A percentile compares a stretch with the other conserved stretches of the same genome.
These are phyloP conservation scores for Fusarium musae DNA, from an alignment of 2,329 filamentous ascomycete species.

Conservation along the genomic window DNA sequence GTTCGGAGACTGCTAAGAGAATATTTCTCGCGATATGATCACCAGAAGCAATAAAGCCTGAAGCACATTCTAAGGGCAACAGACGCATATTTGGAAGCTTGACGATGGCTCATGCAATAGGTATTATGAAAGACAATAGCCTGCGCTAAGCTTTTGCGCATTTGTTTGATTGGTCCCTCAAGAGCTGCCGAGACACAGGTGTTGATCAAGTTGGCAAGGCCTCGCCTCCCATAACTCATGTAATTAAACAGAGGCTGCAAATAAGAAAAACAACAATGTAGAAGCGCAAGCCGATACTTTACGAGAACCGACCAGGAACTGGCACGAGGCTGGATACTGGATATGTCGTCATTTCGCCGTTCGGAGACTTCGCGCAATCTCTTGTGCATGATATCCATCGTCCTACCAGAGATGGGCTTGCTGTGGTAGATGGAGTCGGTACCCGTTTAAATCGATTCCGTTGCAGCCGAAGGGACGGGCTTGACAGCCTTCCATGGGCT, in stretches of 20 bases:
- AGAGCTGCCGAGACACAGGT: constrained; percentile 12
- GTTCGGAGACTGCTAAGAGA: neutral
- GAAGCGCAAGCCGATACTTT: neutral
- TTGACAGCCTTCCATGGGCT: neutral
- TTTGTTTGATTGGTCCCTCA: constrained; percentile 15
- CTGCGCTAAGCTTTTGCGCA: constrained; percentile 16
- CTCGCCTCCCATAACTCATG: constrained; percentile 23
- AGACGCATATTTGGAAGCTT: neutral
- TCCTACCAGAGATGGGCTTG: constrained; percentile 3
- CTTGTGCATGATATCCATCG: constrained; percentile 20
- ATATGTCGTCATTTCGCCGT: constrained; percentile 9
- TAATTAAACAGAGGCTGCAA: constrained; percentile 21
- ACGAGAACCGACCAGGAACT: constrained; percentile 1
- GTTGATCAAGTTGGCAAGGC: constrained; percentile 11
- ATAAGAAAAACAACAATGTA: constrained; percentile 1
- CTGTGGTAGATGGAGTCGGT: neutral
- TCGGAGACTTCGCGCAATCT: constrained; percentile 22
- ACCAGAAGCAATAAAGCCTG: neutral
- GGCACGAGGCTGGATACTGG: neutral
- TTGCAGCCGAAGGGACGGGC: constrained; percentile 15
- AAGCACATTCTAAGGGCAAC: neutral
- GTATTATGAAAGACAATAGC: neutral
- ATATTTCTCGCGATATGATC: neutral
- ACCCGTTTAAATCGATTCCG: constrained; percentile 13
- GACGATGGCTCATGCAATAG: neutral